phyloP scores from a whole-genome alignment of 192 early-diverging fungal species.

The Rhizoclosmatium globosum region DNA sequence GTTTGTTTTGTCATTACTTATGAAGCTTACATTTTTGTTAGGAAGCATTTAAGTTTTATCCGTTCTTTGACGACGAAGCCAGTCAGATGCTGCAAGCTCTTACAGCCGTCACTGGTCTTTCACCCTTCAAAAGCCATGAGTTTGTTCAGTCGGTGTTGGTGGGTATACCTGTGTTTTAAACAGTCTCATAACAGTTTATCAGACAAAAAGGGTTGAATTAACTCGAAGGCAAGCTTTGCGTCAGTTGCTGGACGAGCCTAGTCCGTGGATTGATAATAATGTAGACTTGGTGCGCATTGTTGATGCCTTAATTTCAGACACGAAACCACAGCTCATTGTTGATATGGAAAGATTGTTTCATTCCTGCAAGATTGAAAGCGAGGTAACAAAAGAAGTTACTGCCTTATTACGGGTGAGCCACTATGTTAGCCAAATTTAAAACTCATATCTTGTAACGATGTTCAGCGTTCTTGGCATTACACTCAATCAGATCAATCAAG shows the following conservation, averaged over 20 bases:
- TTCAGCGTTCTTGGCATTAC: constrained; percentile 39
- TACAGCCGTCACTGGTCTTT: constrained; percentile 23
- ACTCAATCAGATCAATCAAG: constrained; percentile 33
- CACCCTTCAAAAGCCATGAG: constrained; percentile 36
- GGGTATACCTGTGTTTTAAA: neutral
- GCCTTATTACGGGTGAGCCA: constrained; percentile 28
- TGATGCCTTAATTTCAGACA: constrained; percentile 36
- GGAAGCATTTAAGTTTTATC: constrained; percentile 52
- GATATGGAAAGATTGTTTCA: constrained; percentile 53
- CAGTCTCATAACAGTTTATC: neutral
- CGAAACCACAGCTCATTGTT: constrained; percentile 26
- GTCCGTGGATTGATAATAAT: constrained; percentile 45
- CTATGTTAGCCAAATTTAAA: neutral
- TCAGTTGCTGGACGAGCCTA: constrained; percentile 35
- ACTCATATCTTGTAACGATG: neutral
- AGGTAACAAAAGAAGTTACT: constrained; percentile 47
- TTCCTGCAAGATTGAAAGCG: constrained; percentile 46
- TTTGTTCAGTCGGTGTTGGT: constrained; percentile 47
- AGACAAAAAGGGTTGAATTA: constrained; percentile 42
- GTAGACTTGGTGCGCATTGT: constrained; percentile 28
- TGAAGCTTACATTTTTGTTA: neutral
- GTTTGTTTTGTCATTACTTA: neutral
- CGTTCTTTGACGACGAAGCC: constrained; percentile 46
- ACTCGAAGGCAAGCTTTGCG: constrained; percentile 35
- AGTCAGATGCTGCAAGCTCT: constrained; percentile 25